Base-by-base conservation (phyloP, 495 filamentous ascomycete species). In the Penicillium parvum region DNA sequence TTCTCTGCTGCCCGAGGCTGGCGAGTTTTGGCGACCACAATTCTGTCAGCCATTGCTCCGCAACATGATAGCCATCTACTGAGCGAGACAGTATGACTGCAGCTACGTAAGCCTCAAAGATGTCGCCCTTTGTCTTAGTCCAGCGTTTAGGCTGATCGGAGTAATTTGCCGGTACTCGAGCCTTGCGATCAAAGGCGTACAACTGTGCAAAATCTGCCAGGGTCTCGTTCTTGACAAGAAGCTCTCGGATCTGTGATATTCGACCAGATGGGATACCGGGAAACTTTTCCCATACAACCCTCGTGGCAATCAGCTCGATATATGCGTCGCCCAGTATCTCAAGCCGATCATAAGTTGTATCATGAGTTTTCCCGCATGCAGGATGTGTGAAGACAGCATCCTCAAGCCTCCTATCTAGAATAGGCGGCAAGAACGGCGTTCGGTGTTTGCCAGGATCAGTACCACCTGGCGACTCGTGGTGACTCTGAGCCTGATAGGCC, bases 71-170 rank as follows among this genome's bases (percentile, higher is more conserved):
- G 5, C 88, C 88, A 29, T 76, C 52, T 8, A 54, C 60, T 0
- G 78, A 65, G 53, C 85, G 73, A 9, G 80, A 81, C 7, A 88
- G 62, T 32, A 94, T 74, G 17, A 87, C 58, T 9, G 85, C 89
- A 14, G 86, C 90, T 7, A 90, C 77, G 59, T 91, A 95, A 2
- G 90, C 83, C 62, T 96, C 90, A 55, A 96, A 90, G 7, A 96
- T 75, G 61, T 96, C 90, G 7, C 81, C 90, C 34, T 81, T 66
- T 12, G 83, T 78, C 59, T 96, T 96, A 20, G 68, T 74, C 47
- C 74, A 72, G 45, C 74, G 74, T 33, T 79, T 73, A 7, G 63
- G 50, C 37, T 69, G 54, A 8, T 61, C 59, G 2, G 51, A 52
- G 27, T 64, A 61, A 45, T 65, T 57, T 28, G 49, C 40, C n/a